phyloP scores from a whole-genome alignment of 2,329 filamentous ascomycete species.

The Trichoderma pleuroti region DNA sequence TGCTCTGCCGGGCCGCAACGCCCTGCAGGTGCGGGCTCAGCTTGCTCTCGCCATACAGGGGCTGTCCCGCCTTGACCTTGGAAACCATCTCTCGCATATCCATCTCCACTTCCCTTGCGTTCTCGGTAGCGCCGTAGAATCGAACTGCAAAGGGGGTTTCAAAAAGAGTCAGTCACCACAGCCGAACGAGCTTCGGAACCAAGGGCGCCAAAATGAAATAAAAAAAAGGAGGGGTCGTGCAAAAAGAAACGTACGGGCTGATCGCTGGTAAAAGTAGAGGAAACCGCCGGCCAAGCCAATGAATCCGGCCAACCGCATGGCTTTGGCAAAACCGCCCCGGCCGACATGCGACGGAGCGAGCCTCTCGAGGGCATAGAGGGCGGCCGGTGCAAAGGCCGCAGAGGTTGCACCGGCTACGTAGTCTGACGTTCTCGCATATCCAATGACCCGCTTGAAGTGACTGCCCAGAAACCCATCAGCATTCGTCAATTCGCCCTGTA shows the following conservation, averaged over 20 bases:
- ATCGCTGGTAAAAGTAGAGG: slow-evolving; percentile 80
- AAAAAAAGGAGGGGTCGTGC: background rate
- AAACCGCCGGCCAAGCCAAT: slow-evolving; percentile 76
- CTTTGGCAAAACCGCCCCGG: slow-evolving; percentile 74
- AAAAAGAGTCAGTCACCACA: background rate
- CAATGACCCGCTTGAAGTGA: slow-evolving; percentile 84
- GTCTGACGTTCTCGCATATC: slow-evolving; percentile 83
- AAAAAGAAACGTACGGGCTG: slow-evolving; percentile 60
- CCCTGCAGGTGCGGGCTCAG: slow-evolving; percentile 90
- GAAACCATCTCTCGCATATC: slow-evolving; percentile 98
- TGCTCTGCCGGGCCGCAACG: slow-evolving; percentile 84
- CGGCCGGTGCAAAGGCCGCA: slow-evolving; percentile 67
- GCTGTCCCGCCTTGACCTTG: slow-evolving; percentile 88
- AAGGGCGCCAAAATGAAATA: background rate
- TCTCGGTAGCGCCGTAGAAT: slow-evolving; percentile 94
- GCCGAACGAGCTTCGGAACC: background rate
- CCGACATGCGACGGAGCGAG: slow-evolving; percentile 82
- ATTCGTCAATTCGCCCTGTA: background rate
- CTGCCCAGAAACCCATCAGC: slow-evolving; percentile 46
- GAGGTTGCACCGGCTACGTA: slow-evolving; percentile 68
- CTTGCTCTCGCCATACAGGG: slow-evolving; percentile 77
- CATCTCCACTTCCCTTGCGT: slow-evolving; percentile 85
- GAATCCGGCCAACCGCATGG: slow-evolving; percentile 73
- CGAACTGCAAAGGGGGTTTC: slow-evolving; percentile 56
- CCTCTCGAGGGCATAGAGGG: slow-evolving; percentile 77